These are phyloP conservation scores for Yarrowia sp. DNA, from an alignment of 805 yeast species.

Conservation along the genomic window DNA sequence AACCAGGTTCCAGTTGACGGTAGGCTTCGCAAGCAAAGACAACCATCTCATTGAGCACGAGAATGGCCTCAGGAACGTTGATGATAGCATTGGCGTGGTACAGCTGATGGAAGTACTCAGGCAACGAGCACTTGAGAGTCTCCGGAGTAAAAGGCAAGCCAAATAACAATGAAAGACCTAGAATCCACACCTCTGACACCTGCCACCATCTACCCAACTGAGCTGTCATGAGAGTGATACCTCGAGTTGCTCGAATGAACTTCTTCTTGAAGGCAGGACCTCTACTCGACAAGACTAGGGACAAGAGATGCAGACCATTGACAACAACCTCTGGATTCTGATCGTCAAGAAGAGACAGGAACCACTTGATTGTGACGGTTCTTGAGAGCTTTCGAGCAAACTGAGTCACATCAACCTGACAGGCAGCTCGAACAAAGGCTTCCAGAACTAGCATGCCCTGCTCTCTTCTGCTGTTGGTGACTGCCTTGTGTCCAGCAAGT, in stretches of 20 bases:
- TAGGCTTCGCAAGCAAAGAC: conserved; percentile 30
- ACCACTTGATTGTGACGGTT: conserved; percentile 70
- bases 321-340: conserved; percentile 51
- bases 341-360: conserved; percentile 60
- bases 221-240: conserved; percentile 58
- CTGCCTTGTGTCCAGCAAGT: not conserved
- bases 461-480: conserved; percentile 10
- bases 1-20: conserved; percentile 2
- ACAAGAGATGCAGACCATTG: conserved; percentile 55
- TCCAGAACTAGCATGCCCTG: conserved; percentile 25
- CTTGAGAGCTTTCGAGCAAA: conserved; percentile 53
- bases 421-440: conserved; percentile 41
- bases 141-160: conserved; percentile 48
- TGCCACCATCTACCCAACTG: conserved; percentile 58
- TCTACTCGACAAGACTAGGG: conserved; percentile 57
- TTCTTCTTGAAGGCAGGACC: conserved; percentile 58
- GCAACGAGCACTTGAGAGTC: not conserved
- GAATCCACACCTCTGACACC: conserved; percentile 54
- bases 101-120: conserved; percentile 12
- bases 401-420: conserved; percentile 48
- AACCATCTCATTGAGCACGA: conserved; percentile 26
- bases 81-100: conserved; percentile 5
- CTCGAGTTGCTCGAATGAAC: conserved; percentile 59
- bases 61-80: conserved; percentile 35
- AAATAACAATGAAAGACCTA: conserved; percentile 47